Conservation (phyloP, 2,329 filamentous ascomycete genomes). For the Colletotrichum sp. region DNA sequence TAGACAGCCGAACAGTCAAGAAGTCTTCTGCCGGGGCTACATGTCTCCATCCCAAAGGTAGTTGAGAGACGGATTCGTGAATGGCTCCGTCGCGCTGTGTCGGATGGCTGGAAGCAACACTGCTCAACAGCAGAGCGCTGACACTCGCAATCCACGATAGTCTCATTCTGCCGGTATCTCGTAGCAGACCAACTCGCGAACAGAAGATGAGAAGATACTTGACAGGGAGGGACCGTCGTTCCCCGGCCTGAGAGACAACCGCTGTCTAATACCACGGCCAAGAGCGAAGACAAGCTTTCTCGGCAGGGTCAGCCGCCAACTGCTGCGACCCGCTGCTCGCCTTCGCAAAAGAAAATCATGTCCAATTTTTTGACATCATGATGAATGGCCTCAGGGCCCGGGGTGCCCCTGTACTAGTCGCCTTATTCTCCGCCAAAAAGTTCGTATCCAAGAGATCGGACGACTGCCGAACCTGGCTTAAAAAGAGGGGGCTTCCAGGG, state of each 20-base stretch:
- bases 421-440: not conserved
- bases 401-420: not conserved
- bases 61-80: not conserved
- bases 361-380: not conserved
- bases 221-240: not conserved
- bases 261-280: not conserved
- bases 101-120: not conserved
- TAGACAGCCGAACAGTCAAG: not conserved
- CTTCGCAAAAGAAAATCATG: not conserved
- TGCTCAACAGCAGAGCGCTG: not conserved
- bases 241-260: not conserved
- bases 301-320: not conserved
- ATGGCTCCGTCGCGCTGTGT: not conserved
- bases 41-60: not conserved
- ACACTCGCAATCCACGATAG: not conserved
- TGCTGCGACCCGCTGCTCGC: not conserved
- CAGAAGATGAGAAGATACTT: not conserved
- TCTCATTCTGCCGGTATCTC: not conserved
- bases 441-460: slow-evolving; percentile 11
- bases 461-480: not conserved
- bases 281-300: not conserved
- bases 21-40: not conserved
- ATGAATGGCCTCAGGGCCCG: not conserved
- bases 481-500: not conserved
- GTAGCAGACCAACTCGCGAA: not conserved